A percentile compares a stretch with the other conserved stretches of the same genome.
phyloP scores from a whole-genome alignment of 768 basidiomycete species.

The Serendipita indica region DNA sequence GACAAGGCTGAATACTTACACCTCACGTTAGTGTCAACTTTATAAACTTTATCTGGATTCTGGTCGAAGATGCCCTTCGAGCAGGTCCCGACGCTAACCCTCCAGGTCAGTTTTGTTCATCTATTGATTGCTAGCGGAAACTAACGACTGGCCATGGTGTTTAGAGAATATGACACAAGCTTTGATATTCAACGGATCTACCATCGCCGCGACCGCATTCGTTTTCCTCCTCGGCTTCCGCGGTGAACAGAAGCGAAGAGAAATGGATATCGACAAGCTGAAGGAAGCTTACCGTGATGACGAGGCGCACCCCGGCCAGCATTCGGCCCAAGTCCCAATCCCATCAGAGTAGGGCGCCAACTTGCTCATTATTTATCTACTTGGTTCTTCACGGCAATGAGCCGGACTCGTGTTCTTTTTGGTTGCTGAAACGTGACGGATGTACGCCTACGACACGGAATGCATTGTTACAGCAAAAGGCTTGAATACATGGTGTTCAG shows the following conservation, averaged over 20 bases:
- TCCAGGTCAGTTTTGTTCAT: too few species aligned
- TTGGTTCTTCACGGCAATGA: neutral
- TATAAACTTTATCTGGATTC: conserved; percentile 42
- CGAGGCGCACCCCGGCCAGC: neutral
- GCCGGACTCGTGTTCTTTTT: neutral
- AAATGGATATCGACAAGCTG: conserved; percentile 1
- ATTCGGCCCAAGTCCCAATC: neutral
- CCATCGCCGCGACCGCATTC: conserved; percentile 29
- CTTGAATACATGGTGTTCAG: neutral
- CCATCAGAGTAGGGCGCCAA: too few species aligned
- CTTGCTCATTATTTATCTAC: neutral
- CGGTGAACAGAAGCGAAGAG: conserved; percentile 23
- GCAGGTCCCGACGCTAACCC: conserved; percentile 45
- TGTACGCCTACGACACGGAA: too few species aligned
- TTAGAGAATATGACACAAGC: conserved; percentile 58
- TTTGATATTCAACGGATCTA: conserved; percentile 48
- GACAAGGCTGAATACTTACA: neutral
- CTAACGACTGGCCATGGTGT: too few species aligned
- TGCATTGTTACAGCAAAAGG: too few species aligned
- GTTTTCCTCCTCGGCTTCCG: conserved; percentile 35
- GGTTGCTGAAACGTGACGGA: neutral
- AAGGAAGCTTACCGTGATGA: neutral
- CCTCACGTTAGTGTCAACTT: conserved; percentile 35
- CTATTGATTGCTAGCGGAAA: too few species aligned
- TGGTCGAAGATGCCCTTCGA: conserved; percentile 55